Percentiles rank a stretch among this genome's conserved stretches.
Conservation (phyloP, 2,329 filamentous ascomycete genomes). For the Neofusicoccum ribis region DNA sequence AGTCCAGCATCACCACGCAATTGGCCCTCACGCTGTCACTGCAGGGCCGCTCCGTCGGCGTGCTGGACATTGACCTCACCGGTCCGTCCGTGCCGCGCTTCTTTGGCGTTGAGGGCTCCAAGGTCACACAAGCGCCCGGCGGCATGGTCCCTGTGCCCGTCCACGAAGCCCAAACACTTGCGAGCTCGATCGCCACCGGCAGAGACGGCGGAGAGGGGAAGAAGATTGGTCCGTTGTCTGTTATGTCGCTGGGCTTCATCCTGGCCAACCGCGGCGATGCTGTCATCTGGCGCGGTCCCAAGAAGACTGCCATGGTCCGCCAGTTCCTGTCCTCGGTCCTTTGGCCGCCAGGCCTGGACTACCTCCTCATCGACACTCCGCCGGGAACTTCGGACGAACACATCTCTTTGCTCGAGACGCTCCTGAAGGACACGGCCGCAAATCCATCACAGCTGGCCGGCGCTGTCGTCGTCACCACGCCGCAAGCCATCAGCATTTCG, state of each 20-base stretch:
- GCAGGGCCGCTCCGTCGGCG: conserved; percentile 84
- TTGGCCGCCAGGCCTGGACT: conserved; percentile 82
- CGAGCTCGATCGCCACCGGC: not conserved
- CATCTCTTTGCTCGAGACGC: conserved; percentile 39
- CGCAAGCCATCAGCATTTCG: conserved; percentile 87
- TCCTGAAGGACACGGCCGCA: conserved; percentile 51
- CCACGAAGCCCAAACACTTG: conserved; percentile 56
- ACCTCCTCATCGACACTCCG: conserved; percentile 90
- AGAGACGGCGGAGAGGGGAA: conserved; percentile 20
- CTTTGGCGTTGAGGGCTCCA: conserved; percentile 83
- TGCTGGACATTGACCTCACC: conserved; percentile 94
- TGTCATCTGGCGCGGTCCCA: conserved; percentile 95
- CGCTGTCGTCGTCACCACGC: conserved; percentile 93
- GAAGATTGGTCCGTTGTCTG: conserved; percentile 64
- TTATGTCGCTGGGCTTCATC: conserved; percentile 93
- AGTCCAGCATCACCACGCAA: conserved; percentile 96
- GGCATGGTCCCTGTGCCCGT: conserved; percentile 92
- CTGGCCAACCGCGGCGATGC: conserved; percentile 81
- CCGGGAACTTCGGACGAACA: conserved; percentile 71
- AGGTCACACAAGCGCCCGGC: conserved; percentile 86
- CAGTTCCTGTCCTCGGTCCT: conserved; percentile 92
- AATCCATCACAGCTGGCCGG: conserved; percentile 71
- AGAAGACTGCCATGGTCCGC: conserved; percentile 98
- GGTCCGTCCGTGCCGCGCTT: conserved; percentile 95
- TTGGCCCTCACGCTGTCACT: conserved; percentile 86